phyloP scores from a whole-genome alignment of 2,329 filamentous ascomycete genomes.

The Bipolaris victoriae region DNA sequence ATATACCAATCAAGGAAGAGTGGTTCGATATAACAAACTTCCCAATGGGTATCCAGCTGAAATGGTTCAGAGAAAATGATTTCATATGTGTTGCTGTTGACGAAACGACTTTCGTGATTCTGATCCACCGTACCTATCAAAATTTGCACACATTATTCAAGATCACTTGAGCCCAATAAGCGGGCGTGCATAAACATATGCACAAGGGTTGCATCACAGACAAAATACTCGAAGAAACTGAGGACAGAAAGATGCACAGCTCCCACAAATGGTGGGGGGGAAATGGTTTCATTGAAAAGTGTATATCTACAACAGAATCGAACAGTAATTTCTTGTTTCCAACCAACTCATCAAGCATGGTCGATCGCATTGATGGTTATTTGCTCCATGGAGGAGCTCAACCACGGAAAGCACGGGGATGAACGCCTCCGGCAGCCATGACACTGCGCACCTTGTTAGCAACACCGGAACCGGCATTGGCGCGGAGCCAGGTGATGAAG shows the following conservation, averaged over 20 bases:
- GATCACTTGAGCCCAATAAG: too few species aligned
- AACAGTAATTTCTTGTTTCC: slow-evolving; percentile 20
- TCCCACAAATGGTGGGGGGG: slow-evolving; percentile 8
- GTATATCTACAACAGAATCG: slow-evolving; percentile 41
- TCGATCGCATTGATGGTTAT: not conserved
- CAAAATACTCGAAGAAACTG: not conserved
- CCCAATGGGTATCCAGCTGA: too few species aligned
- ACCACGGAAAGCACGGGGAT: slow-evolving; percentile 39
- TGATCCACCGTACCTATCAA: too few species aligned
- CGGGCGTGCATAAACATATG: not conserved
- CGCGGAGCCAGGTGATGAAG: slow-evolving; percentile 43
- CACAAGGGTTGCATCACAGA: not conserved
- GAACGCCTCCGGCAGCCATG: slow-evolving; percentile 30
- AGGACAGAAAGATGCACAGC: not conserved
- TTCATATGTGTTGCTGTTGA: too few species aligned
- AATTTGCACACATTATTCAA: too few species aligned
- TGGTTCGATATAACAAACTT: too few species aligned
- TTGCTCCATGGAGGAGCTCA: slow-evolving; percentile 7
- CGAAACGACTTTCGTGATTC: too few species aligned
- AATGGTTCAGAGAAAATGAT: too few species aligned
- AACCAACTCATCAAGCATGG: not conserved
- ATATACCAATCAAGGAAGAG: too few species aligned
- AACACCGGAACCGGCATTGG: slow-evolving; percentile 31
- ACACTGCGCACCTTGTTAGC: slow-evolving; percentile 35
- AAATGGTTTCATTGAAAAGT: slow-evolving; percentile 27